Base-by-base conservation (phyloP, 805 yeast species). In the Candida tammaniensis region DNA sequence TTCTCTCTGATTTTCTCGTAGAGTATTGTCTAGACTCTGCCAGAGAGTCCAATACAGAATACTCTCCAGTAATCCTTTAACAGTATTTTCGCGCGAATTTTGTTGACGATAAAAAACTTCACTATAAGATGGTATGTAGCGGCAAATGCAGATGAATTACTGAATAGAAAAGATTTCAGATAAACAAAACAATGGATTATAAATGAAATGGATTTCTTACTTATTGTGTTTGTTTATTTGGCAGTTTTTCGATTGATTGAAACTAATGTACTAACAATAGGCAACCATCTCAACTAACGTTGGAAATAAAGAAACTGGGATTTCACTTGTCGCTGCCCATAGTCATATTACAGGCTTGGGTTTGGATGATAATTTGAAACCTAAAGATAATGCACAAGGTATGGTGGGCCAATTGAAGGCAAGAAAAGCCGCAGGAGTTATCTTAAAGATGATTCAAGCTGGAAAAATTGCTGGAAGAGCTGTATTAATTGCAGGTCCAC, bases 351-450 rank as follows among this genome's bases (percentile, higher is more conserved):
- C 93, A 16, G 98, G 98, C 1, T 73, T 93, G 19, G 99, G 99
- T n/a, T 74, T 93, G 34, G 98, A 91, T 59, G 97, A 88, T 44
- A 77, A 80, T 51, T 72, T 94, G 47, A 81, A 78, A 51, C 98
- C 98, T 26, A 76, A 84, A 36, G 84, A 76, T 33, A 51, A 64
- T 2, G 71, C 82, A 24, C 95, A 93, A 56, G 99, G 99, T 12
- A 88, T 93, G 95, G 98, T 93, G 31, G 99, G 98, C 20, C 99
- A 93, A 68, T 57, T 78, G 35, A 85, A 86, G 55, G 98, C 98
- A 3, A 79, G 99, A 62, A 82, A 80, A 55, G 98, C 99, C 4
- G 96, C 96, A 13, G 99, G 96, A 38, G 82, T 93, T 26, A 82
- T 93, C 34, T 74, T 91, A 48, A 89, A 86, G 64, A 82, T 93